Conservation (phyloP, 176 grass and related monocot genomes). For the Oropetium thomaeum region DNA sequence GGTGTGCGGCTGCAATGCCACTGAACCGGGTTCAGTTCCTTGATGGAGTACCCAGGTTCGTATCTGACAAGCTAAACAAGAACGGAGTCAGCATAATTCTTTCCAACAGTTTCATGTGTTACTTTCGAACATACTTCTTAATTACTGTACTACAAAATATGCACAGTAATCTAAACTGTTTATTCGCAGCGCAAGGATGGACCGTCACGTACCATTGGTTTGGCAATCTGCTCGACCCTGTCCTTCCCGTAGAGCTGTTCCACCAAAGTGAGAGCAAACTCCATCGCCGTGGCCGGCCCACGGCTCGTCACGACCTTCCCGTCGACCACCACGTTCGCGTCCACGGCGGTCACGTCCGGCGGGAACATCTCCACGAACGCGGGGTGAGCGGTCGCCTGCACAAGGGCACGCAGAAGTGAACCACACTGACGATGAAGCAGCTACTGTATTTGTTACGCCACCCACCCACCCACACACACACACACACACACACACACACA, state of each 20-base stretch:
- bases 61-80: slow-evolving; percentile 27
- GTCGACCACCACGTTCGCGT: slow-evolving; percentile 62
- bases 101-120: no score
- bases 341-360: slow-evolving; percentile 38
- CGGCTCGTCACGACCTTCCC: slow-evolving; percentile 42
- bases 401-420: not conserved
- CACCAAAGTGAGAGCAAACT: slow-evolving; percentile 50
- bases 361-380: slow-evolving; percentile 53
- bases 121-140: no score
- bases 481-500: not conserved
- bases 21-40: slow-evolving; percentile 36
- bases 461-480: not conserved
- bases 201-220: slow-evolving; percentile 44
- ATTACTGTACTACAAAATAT: no score
- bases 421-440: not conserved
- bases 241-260: slow-evolving; percentile 54
- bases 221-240: slow-evolving; percentile 53
- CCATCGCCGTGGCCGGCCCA: slow-evolving; percentile 47
- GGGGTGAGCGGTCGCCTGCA: slow-evolving; percentile 62
- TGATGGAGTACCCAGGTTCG: slow-evolving; percentile 37
- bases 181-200: no score
- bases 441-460: no score
- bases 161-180: no score
- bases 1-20: slow-evolving; percentile 51
- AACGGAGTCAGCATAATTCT: no score